Percentiles rank a stretch among this genome's conserved stretches.
Conservation (phyloP, 306 rosid genomes). For the Corylus heterophylla region DNA sequence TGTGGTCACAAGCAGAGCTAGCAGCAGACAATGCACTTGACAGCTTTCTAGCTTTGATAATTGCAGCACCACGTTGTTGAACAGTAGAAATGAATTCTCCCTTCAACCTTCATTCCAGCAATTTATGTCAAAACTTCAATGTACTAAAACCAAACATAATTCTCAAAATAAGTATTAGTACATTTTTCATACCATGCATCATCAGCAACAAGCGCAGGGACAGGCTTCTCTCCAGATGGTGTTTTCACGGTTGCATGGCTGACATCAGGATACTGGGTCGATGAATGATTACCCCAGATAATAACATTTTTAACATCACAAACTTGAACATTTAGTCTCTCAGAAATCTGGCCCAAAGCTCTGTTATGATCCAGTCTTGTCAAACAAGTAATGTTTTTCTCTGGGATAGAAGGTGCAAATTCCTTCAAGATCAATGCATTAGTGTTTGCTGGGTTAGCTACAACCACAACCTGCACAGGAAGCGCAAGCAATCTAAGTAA, state of each 20-base stretch:
- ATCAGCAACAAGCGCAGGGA: slow-evolving; percentile 74
- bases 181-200: slow-evolving; percentile 67
- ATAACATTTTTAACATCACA: slow-evolving; percentile 87
- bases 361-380: slow-evolving; percentile 96
- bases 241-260: slow-evolving; percentile 86
- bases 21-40: slow-evolving; percentile 99
- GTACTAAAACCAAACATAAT: neutral
- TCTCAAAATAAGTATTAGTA: neutral
- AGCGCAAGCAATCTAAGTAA: neutral
- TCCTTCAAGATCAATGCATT: slow-evolving; percentile 98
- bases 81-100: slow-evolving; percentile 89
- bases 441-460: slow-evolving; percentile 98
- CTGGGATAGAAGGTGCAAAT: slow-evolving; percentile 92
- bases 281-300: slow-evolving; percentile 99
- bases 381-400: slow-evolving; percentile 82
- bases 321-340: slow-evolving; percentile 77
- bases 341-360: slow-evolving; percentile 98
- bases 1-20: slow-evolving; percentile 97
- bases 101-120: slow-evolving; percentile 61
- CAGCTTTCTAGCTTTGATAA: slow-evolving; percentile 89
- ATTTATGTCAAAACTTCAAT: neutral
- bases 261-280: slow-evolving; percentile 97
- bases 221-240: slow-evolving; percentile 74
- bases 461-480: slow-evolving; percentile 86
- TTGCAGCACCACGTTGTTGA: slow-evolving; percentile 99